Evolutionary conservation across 371 early-diverging fungal genomes (phyloP), one percentile per base, ranked within the genome.

Genomic region (Mucor indicus): DNA sequence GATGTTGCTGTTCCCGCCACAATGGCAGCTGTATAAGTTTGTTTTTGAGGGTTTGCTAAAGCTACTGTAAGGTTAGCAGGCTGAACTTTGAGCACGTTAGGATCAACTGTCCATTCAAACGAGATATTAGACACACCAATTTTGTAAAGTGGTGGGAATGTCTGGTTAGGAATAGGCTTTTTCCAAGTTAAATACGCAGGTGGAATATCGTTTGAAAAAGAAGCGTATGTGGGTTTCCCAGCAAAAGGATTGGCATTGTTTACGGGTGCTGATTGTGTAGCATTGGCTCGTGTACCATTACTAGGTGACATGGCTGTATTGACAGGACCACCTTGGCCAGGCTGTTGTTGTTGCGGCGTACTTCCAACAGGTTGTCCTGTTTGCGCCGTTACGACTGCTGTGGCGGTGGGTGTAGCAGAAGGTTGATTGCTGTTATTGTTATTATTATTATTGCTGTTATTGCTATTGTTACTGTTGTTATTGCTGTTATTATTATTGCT

Each of bases 131-230:
- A 67, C 1, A 61, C 66, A 19, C 71, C 71, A 29, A 68, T 65
- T 38, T 75, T 75, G 36, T 60, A 70, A 10, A 75, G 36, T 9
- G 75, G 75, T 1, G 71, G 68, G 32, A 65, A 65, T 1, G 66
- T 66, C 23, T 67, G 66, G 22, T 70, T 70, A 0, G 75, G 75
- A 16, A 70, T 60, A 4, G 75, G 75, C n/a, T 68, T 75, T 38
- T 67, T 70, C 75, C 75, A 75, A 21, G 70, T 64, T 11, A 75
- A 45, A 40, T 68, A 68, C 5, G 68, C 75, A 22, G 75, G 75
- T 30, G 65, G 71, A 0, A 68, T 64, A 48, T 67, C 57, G 17
- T 63, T 63, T 5, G 58, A 63, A 13, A 65, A 64, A 4, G 66
- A 66, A 10, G 69, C 68, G 20, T 49, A 63, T 1, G 64, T 68